A percentile compares a stretch with the other conserved stretches of the same genome.
Conservation (phyloP, 495 filamentous ascomycete genomes). For the Trichoderma gamsii region DNA sequence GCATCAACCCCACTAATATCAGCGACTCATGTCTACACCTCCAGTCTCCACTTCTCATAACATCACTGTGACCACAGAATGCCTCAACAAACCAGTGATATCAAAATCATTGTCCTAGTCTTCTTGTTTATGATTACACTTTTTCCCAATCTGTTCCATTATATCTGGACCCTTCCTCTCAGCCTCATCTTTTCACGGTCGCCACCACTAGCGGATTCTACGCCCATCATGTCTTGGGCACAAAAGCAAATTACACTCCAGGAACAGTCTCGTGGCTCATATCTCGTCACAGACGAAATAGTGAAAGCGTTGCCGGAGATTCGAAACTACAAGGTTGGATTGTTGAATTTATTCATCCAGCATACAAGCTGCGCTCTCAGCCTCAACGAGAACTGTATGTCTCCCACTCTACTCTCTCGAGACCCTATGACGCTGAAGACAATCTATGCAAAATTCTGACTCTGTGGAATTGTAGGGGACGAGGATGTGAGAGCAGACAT, state of each 20-base stretch:
- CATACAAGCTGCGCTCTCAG: constrained; percentile 82
- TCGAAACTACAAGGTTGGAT: constrained; percentile 69
- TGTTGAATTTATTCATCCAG: constrained; percentile 85
- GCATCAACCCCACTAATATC: background rate
- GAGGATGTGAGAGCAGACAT: constrained; percentile 64
- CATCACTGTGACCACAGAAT: constrained; percentile 4
- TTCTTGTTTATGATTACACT: constrained; percentile 45
- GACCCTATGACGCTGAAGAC: background rate
- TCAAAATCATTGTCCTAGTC: constrained; percentile 41
- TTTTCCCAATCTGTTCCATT: constrained; percentile 51
- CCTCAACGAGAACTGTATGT: constrained; percentile 94
- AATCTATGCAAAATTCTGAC: background rate
- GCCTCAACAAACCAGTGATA: constrained; percentile 6
- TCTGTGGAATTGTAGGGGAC: constrained; percentile 15
- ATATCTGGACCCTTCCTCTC: constrained; percentile 40
- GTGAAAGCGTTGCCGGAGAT: constrained; percentile 66
- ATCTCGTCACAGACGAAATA: constrained; percentile 80
- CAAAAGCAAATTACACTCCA: constrained; percentile 79
- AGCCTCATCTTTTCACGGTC: constrained; percentile 25
- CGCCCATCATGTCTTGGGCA: constrained; percentile 57
- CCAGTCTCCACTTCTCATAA: constrained; percentile 4
- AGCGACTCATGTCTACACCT: background rate
- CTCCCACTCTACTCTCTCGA: constrained; percentile 34
- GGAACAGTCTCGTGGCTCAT: constrained; percentile 67
- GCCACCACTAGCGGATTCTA: constrained; percentile 17